phyloP scores from a whole-genome alignment of 257 asterid species.

The Oldenlandia corymbosa region DNA sequence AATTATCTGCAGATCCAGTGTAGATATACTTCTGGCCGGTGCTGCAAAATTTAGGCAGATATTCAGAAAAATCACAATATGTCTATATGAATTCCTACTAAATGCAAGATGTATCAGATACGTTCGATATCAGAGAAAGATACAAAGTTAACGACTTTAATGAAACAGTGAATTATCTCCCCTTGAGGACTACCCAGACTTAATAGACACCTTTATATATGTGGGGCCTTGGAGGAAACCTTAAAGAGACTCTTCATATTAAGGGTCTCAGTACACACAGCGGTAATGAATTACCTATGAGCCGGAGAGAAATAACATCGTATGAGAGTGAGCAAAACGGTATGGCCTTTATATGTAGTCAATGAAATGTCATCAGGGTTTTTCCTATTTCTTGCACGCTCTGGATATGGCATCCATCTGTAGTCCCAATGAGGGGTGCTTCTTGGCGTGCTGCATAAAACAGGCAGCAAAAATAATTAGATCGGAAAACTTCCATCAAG shows the following conservation, averaged over 20 bases:
- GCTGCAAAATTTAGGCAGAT: conserved; percentile 41
- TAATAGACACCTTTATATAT: too few relatives aligned
- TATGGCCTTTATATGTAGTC: conserved; percentile 82
- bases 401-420: conserved; percentile 85
- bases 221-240: too few relatives aligned
- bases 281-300: conserved; percentile 42
- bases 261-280: neutral
- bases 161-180: neutral
- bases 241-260: neutral
- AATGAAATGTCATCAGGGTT: conserved; percentile 65
- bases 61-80: neutral
- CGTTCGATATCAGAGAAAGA: neutral
- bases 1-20: conserved; percentile 81
- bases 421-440: conserved; percentile 70
- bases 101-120: neutral
- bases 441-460: conserved; percentile 44
- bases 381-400: conserved; percentile 32
- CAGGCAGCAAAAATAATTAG: neutral
- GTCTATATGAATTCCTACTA: neutral
- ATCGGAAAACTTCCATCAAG: neutral
- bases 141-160: neutral
- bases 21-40: conserved; percentile 88
- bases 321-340: conserved; percentile 79
- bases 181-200: neutral
- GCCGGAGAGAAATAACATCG: conserved; percentile 95